Conservation (phyloP, 805 yeast species). For the Sugiyamaella floridensis region DNA sequence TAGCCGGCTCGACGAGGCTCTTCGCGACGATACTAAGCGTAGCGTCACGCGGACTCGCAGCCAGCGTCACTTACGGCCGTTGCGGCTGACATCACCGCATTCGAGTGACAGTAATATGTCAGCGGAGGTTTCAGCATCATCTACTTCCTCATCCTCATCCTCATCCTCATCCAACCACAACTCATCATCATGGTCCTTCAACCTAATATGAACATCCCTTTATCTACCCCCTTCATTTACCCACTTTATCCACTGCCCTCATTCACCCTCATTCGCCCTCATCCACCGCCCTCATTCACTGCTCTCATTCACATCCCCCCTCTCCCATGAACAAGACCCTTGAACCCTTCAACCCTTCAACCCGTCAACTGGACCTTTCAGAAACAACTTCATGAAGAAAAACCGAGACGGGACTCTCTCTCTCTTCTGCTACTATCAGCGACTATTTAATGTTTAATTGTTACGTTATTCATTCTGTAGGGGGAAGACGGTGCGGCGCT, state of each 20-base stretch:
- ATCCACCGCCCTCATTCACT: not conserved
- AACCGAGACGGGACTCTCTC: too few species aligned
- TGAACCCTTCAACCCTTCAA: not conserved
- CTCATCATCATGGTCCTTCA: not conserved
- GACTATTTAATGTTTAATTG: not conserved
- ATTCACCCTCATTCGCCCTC: too few species aligned
- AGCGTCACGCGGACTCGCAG: not conserved
- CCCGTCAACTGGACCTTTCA: too few species aligned
- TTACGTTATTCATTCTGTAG: not conserved
- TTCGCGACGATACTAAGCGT: not conserved
- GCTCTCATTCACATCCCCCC: too few species aligned
- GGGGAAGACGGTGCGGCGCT: not conserved
- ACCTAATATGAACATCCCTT: too few species aligned
- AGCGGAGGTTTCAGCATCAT: too few species aligned
- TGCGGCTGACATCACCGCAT: not conserved
- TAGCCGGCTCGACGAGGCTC: not conserved
- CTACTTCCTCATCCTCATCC: not conserved
- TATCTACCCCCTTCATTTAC: too few species aligned
- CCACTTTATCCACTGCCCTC: too few species aligned
- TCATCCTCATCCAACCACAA: conserved; percentile 1
- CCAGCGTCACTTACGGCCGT: not conserved
- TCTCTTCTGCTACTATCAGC: not conserved
- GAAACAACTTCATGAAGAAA: too few species aligned
- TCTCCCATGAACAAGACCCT: not conserved
- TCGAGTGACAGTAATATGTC: not conserved